Percentiles rank a stretch among this genome's conserved stretches.
Conservation (phyloP, 2,329 filamentous ascomycete species). For the Cladosporium sp. region DNA sequence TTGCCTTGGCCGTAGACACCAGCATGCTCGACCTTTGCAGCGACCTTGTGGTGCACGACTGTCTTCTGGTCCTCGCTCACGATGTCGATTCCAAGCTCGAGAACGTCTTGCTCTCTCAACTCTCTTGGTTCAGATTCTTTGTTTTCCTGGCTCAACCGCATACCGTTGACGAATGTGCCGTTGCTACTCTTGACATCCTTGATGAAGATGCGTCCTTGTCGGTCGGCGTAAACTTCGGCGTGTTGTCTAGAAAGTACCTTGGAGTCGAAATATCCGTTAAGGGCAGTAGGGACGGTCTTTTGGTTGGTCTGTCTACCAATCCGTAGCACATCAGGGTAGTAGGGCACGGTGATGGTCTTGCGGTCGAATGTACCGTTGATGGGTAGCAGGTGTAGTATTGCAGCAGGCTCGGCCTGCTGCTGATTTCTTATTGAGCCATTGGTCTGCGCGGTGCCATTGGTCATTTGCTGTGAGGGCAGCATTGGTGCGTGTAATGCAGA, state of each 20-base stretch:
- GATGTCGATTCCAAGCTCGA: slow-evolving; percentile 97
- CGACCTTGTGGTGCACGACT: slow-evolving; percentile 97
- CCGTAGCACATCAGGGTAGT: slow-evolving; percentile 86
- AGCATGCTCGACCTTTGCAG: slow-evolving; percentile 93
- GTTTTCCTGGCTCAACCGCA: slow-evolving; percentile 87
- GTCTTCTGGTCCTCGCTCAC: slow-evolving; percentile 98
- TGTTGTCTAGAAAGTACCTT: slow-evolving; percentile 96
- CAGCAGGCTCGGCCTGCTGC: slow-evolving; percentile 60
- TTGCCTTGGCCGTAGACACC: slow-evolving; percentile 74
- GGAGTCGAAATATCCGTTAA: slow-evolving; percentile 96
- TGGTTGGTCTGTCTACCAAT: slow-evolving; percentile 97
- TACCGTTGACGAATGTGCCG: slow-evolving; percentile 95
- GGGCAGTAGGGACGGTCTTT: slow-evolving; percentile 85
- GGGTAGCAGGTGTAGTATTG: slow-evolving; percentile 81
- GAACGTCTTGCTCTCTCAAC: slow-evolving; percentile 82
- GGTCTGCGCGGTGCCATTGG: slow-evolving; percentile 58
- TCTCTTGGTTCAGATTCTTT: slow-evolving; percentile 95
- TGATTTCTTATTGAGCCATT: slow-evolving; percentile 56
- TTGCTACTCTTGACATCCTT: slow-evolving; percentile 98
- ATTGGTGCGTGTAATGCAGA: slow-evolving; percentile 64
- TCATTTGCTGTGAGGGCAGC: slow-evolving; percentile 68
- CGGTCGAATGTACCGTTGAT: slow-evolving; percentile 96
- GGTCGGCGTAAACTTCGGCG: slow-evolving; percentile 90
- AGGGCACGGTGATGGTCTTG: slow-evolving; percentile 93
- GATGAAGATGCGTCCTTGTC: slow-evolving; percentile 79